Evolutionary conservation across 495 filamentous ascomycete species (phyloP), one percentile per base, ranked within the genome.

Genomic region (Aspergillus nanangensis): DNA sequence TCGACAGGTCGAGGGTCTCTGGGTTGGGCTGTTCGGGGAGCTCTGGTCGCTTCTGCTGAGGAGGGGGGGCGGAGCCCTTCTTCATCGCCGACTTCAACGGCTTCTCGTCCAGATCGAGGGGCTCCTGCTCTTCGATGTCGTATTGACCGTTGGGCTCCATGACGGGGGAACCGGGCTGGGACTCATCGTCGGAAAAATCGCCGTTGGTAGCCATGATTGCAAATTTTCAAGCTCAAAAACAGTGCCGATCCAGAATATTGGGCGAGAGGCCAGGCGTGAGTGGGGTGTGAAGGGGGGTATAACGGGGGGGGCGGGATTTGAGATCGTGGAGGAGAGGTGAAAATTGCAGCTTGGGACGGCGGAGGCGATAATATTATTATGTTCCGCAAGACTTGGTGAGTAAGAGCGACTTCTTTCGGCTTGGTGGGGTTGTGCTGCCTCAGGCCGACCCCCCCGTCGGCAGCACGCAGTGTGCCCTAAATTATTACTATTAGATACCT

Each of bases 21-120:
- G 93, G 89, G 51, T 98, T 84, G 31, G 93, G 93, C 69, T 98
- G 93, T 38, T 87, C 83, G 42, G 93, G 93, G 13, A 95, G 84
- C 50, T 74, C 74, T 53, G 80, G 79, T 50, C 76, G 67, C 56
- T 67, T 63, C 20, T 67, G 58, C 54, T 78, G 69, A 25, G 72
- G 64, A 15, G 67, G 44, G 29, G 71, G 65, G 45, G 71, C 60
- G 14, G 38, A 52, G 60, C 60, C 52, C 63, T 82, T 83, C 71
- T 87, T 88, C 66, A 88, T 69, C 8, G 82, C 74, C 13, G 84
- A 83, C 67, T 84, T 86, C 47, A 68, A 41, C 47, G 78, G 76
- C 70, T 78, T 75, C 38, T 66, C 57, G 27, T 75, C 71, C 33
- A 72, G 70, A 37, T 75, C 72, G 38, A 77, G 67, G 41, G 65